These are phyloP conservation scores for Termitomyces sp. DNA, from an alignment of 768 basidiomycete species.

Conservation along the genomic window DNA sequence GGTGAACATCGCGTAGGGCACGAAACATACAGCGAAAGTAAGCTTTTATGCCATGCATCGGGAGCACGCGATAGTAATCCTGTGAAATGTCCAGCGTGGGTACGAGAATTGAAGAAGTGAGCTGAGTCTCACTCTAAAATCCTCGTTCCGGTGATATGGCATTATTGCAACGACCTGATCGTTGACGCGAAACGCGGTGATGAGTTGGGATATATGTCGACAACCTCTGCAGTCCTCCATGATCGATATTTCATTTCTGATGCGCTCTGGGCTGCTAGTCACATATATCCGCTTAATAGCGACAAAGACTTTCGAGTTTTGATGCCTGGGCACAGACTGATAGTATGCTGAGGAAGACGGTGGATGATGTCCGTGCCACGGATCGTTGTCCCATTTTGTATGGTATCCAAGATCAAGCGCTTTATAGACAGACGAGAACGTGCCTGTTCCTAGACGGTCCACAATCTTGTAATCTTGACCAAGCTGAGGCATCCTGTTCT, in stretches of 20 bases:
- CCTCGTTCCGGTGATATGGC: constrained; percentile 89
- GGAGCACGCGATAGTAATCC: constrained; percentile 75
- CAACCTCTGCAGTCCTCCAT: constrained; percentile 83
- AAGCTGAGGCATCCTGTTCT: constrained; percentile 62
- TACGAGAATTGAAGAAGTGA: neutral
- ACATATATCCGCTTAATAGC: constrained; percentile 97
- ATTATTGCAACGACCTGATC: constrained; percentile 95
- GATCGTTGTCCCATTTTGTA: constrained; percentile 67
- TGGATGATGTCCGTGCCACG: constrained; percentile 69
- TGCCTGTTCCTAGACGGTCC: constrained; percentile 93
- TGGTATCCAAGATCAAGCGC: constrained; percentile 79
- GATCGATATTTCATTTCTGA: constrained; percentile 89
- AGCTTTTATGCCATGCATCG: constrained; percentile 70
- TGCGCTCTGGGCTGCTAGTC: constrained; percentile 88
- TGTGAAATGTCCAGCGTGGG: constrained; percentile 18
- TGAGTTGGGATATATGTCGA: constrained; percentile 86
- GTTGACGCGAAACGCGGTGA: constrained; percentile 85
- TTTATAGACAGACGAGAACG: constrained; percentile 99
- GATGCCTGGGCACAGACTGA: constrained; percentile 41
- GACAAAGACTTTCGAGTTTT: constrained; percentile 63
- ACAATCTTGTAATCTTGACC: constrained; percentile 67
- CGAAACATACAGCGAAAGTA: constrained; percentile 92
- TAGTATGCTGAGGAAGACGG: constrained; percentile 59
- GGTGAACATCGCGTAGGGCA: constrained; percentile 84
- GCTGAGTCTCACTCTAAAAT: constrained; percentile 70